These are phyloP conservation scores for Carnegiea gigantea DNA, from an alignment of 179 eudicot genomes.

Conservation along the genomic window DNA sequence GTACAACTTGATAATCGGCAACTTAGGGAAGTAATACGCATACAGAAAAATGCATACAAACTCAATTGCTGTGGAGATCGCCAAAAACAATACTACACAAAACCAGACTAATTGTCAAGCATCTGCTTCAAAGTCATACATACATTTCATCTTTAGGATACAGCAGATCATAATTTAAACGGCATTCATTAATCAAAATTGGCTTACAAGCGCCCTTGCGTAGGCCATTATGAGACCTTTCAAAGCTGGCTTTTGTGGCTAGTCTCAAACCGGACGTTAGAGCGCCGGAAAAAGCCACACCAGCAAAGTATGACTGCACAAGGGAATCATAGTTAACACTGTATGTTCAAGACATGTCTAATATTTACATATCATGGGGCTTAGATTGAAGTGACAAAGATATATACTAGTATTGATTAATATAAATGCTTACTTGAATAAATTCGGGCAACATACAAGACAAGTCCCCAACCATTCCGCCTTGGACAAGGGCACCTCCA, in stretches of 20 bases:
- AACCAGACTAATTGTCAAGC: background rate
- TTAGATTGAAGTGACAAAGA: too few relatives aligned
- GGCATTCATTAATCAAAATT: background rate
- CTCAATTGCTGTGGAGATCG: constrained; percentile 47
- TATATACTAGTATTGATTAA: too few relatives aligned
- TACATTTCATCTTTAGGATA: too few relatives aligned
- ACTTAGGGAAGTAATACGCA: constrained; percentile 45
- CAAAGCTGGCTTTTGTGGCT: background rate
- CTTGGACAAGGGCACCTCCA: background rate
- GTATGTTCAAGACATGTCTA: too few relatives aligned
- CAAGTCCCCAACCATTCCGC: background rate
- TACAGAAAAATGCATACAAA: constrained; percentile 49
- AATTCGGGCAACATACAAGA: background rate
- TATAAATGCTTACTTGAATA: background rate
- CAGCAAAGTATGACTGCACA: background rate
- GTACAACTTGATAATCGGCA: constrained; percentile 59
- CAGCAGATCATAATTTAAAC: background rate
- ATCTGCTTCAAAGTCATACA: background rate
- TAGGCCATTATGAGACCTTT: background rate
- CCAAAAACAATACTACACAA: constrained; percentile 37
- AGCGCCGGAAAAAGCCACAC: background rate
- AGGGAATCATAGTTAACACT: background rate
- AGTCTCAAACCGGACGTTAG: constrained; percentile 18
- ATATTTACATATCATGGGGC: too few relatives aligned
- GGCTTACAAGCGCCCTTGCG: background rate